A percentile compares a stretch with the other conserved stretches of the same genome.
Conservation (phyloP, 2,329 filamentous ascomycete genomes). For the Fusarium coffeatum region DNA sequence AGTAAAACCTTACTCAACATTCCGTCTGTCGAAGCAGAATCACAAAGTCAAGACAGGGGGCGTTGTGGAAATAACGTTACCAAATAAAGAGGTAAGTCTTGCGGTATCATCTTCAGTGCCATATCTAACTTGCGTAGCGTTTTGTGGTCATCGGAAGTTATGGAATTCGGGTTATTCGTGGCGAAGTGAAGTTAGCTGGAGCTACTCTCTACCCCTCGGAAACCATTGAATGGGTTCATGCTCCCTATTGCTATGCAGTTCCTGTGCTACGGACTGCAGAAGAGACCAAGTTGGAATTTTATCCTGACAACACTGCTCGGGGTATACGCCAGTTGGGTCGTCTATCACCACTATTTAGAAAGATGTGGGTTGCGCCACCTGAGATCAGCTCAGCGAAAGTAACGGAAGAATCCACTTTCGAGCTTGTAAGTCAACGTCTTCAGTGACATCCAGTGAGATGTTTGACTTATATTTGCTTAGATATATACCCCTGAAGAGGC, state of each 20-base stretch:
- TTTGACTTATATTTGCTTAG: constrained; percentile 52
- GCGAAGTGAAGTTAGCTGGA: constrained; percentile 73
- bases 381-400: constrained; percentile 35
- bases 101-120: not conserved
- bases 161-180: constrained; percentile 69
- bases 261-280: constrained; percentile 71
- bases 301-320: constrained; percentile 61
- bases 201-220: constrained; percentile 66
- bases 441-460: not conserved
- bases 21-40: constrained; percentile 59
- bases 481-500: constrained; percentile 65
- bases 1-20: constrained; percentile 57
- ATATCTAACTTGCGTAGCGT: constrained; percentile 58
- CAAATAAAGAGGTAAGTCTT: constrained; percentile 61
- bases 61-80: constrained; percentile 56
- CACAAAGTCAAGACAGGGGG: constrained; percentile 55
- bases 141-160: constrained; percentile 76
- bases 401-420: constrained; percentile 53
- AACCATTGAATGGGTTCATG: constrained; percentile 67
- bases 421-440: constrained; percentile 58
- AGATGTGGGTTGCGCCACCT: constrained; percentile 69
- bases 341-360: constrained; percentile 74
- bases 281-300: constrained; percentile 65
- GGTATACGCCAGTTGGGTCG: constrained; percentile 65
- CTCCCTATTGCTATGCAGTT: constrained; percentile 76